A percentile compares a stretch with the other conserved stretches of the same genome.
Conservation (phyloP, 1,139 yeast genomes). For the Sugiyamaella castrensis region DNA sequence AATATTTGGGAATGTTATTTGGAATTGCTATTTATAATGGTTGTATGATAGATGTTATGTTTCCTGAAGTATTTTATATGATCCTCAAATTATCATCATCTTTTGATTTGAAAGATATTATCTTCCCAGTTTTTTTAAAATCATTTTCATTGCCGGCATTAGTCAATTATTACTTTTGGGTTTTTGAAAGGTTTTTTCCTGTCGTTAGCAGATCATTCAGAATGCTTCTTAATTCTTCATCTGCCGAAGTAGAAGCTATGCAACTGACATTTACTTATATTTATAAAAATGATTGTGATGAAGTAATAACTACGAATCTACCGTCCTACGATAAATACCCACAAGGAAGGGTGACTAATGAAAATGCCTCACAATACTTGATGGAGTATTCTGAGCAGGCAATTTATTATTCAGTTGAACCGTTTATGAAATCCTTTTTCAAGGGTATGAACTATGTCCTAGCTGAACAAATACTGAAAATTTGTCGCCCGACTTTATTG, state of each 20-base stretch:
- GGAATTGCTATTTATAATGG: conserved; percentile 34
- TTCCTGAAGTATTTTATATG: conserved; percentile 28
- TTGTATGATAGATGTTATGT: conserved; percentile 28
- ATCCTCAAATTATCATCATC: not conserved
- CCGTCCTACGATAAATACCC: conserved; percentile 1
- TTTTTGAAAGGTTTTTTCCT: conserved; percentile 5
- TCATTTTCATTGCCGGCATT: not conserved
- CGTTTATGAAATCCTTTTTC: conserved; percentile 16
- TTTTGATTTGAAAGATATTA: not conserved
- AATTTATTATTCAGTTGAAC: conserved; percentile 15
- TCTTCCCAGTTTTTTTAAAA: not conserved
- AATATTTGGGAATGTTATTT: conserved; percentile 28
- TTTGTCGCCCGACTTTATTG: conserved; percentile 18
- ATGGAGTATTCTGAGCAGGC: conserved; percentile 20
- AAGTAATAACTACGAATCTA: not conserved
- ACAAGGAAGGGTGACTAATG: conserved; percentile 19
- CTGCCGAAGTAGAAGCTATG: conserved; percentile 10
- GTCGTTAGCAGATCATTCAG: not conserved
- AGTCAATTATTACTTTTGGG: not conserved
- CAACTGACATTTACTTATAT: conserved; percentile 19
- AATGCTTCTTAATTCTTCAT: not conserved
- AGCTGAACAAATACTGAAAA: conserved; percentile 14
- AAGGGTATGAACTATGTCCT: conserved; percentile 24
- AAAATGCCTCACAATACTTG: conserved; percentile 20
- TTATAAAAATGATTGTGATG: conserved; percentile 14